Conservation (phyloP, 2,329 filamentous ascomycete species). For the Blastomyces gilchristii region DNA sequence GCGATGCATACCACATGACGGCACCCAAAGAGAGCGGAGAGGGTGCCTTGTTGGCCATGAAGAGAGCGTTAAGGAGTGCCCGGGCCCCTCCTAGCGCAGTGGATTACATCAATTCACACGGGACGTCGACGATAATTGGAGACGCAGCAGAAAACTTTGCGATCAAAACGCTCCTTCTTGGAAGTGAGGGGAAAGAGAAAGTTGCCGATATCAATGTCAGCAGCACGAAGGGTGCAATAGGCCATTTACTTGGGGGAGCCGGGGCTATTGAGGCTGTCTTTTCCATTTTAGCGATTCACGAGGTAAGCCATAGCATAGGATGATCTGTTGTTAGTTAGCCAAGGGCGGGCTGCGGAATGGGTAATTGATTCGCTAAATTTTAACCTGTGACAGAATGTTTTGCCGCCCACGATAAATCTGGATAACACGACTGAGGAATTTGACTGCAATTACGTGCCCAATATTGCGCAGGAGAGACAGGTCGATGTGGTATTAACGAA, state of each 20-base stretch:
- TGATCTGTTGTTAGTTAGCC: not conserved
- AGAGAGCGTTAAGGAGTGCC: constrained; percentile 64
- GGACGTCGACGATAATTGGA: constrained; percentile 75
- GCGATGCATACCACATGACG: constrained; percentile 89
- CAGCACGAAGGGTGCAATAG: constrained; percentile 87
- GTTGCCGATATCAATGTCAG: constrained; percentile 67
- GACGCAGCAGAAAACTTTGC: constrained; percentile 81
- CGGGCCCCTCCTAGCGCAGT: constrained; percentile 57
- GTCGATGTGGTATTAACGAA: constrained; percentile 77
- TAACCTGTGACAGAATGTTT: constrained; percentile 47
- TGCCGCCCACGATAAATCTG: constrained; percentile 84
- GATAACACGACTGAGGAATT: constrained; percentile 54
- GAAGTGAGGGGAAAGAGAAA: constrained; percentile 53
- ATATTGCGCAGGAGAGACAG: constrained; percentile 55
- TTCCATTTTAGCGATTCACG: constrained; percentile 63
- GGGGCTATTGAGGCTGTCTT: constrained; percentile 87
- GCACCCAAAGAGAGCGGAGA: constrained; percentile 72
- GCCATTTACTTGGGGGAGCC: constrained; percentile 82
- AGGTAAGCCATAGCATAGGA: constrained; percentile 47
- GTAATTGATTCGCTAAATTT: not conserved
- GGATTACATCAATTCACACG: constrained; percentile 93
- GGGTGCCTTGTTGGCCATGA: constrained; percentile 79
- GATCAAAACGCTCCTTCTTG: constrained; percentile 66
- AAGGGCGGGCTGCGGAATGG: not conserved
- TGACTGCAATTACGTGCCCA: constrained; percentile 76